These are phyloP conservation scores for Colletotrichum cordylinicola DNA, from an alignment of 2,329 filamentous ascomycete genomes.

Conservation along the genomic window DNA sequence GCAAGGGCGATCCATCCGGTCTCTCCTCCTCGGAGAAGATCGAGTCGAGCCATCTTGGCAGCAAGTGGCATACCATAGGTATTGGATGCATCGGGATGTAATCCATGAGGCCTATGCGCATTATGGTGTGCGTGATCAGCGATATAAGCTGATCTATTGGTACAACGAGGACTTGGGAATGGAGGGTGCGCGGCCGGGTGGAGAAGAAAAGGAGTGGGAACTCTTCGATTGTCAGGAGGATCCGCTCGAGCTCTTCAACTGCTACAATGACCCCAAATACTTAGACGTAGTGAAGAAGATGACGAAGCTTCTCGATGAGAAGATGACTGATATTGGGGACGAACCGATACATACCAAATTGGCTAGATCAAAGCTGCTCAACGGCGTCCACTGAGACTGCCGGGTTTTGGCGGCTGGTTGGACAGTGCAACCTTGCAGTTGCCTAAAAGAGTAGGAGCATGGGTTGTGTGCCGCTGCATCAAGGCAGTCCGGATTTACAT, in stretches of 20 bases:
- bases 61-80: slow-evolving; percentile 58
- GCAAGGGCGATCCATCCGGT: slow-evolving; percentile 53
- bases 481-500: not conserved
- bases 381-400: not conserved
- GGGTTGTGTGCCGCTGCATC: not conserved
- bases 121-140: slow-evolving; percentile 55
- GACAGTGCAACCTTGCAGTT: not conserved
- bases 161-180: slow-evolving; percentile 57
- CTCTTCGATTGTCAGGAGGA: slow-evolving; percentile 58
- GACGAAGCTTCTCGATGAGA: slow-evolving; percentile 47
- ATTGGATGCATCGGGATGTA: slow-evolving; percentile 60
- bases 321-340: slow-evolving; percentile 60
- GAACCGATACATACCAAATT: slow-evolving; percentile 36
- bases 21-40: slow-evolving; percentile 32
- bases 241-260: slow-evolving; percentile 53
- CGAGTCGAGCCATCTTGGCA: slow-evolving; percentile 48
- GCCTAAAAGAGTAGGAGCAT: slow-evolving; percentile 2
- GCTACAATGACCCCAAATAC: slow-evolving; percentile 44
- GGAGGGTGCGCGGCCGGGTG: slow-evolving; percentile 46
- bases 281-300: slow-evolving; percentile 41
- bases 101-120: slow-evolving; percentile 57
- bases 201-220: slow-evolving; percentile 56
- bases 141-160: slow-evolving; percentile 63
- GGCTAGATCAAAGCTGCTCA: not conserved
- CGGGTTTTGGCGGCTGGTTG: not conserved